Conservation (phyloP, 139 green algal genomes). For the Marvania coccoides region DNA sequence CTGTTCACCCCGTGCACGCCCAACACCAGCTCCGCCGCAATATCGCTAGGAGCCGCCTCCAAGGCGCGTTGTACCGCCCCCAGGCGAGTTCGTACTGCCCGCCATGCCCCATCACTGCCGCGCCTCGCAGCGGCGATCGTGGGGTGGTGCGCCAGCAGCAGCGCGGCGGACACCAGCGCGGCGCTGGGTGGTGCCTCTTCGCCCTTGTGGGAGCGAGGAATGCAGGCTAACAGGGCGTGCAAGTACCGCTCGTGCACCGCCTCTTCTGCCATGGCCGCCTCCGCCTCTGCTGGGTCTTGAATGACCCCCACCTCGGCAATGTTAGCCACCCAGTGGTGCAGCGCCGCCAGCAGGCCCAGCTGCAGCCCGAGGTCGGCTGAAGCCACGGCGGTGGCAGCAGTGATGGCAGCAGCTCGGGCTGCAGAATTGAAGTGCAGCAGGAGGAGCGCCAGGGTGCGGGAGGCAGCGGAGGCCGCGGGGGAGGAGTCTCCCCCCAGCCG, state of each 20-base stretch:
- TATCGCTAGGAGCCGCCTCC: neutral
- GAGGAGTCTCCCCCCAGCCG: neutral
- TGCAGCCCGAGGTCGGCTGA: neutral
- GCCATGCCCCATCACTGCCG: neutral
- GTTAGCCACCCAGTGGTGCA: neutral
- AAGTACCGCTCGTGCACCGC: slow-evolving; percentile 5
- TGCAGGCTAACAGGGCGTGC: neutral
- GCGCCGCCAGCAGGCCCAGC: neutral
- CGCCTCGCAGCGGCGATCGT: slow-evolving; percentile 16
- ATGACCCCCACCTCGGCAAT: neutral
- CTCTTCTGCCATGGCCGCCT: neutral
- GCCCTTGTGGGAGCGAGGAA: neutral
- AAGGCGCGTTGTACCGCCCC: slow-evolving; percentile 3
- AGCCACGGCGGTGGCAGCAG: slow-evolving; percentile 1
- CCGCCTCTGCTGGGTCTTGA: neutral
- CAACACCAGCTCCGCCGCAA: neutral
- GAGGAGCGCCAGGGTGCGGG: slow-evolving; percentile 4
- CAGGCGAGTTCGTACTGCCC: slow-evolving; percentile 1
- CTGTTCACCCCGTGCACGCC: neutral
- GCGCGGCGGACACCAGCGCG: slow-evolving; percentile 4
- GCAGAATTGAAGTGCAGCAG: slow-evolving; percentile 12
- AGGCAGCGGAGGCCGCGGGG: neutral
- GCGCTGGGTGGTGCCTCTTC: neutral
- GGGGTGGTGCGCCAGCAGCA: slow-evolving; percentile 70
- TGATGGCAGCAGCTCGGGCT: slow-evolving; percentile 6